A percentile compares a stretch with the other conserved stretches of the same genome.
phyloP scores from a whole-genome alignment of 2,329 filamentous ascomycete genomes.

The Aspergillus candidus region DNA sequence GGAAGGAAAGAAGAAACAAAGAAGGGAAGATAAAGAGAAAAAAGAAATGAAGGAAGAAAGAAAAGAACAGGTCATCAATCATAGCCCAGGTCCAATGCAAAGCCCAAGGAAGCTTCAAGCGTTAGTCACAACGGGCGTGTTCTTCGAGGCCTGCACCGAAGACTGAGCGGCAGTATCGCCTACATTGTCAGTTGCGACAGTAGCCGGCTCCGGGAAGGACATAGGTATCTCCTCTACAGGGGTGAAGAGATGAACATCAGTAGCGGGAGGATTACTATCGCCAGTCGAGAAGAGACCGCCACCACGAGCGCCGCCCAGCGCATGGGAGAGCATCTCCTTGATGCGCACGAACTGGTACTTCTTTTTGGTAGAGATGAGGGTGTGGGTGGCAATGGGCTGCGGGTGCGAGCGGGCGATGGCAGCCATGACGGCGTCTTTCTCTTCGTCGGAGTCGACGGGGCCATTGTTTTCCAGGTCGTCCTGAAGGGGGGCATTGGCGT shows the following conservation, averaged over 20 bases:
- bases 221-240: slow-evolving; percentile 23
- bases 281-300: slow-evolving; percentile 41
- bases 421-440: slow-evolving; percentile 81
- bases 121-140: slow-evolving; percentile 15
- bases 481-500: slow-evolving; percentile 84
- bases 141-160: slow-evolving; percentile 17
- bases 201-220: slow-evolving; percentile 19
- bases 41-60: slow-evolving; percentile 3
- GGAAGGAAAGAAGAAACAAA: background rate
- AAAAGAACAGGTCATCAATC: slow-evolving; percentile 7
- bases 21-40: background rate
- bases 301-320: slow-evolving; percentile 47
- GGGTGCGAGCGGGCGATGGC: slow-evolving; percentile 70
- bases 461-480: slow-evolving; percentile 77
- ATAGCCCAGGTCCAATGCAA: background rate
- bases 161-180: slow-evolving; percentile 21
- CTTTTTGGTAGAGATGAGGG: slow-evolving; percentile 42
- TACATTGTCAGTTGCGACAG: slow-evolving; percentile 16
- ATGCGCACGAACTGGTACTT: slow-evolving; percentile 59
- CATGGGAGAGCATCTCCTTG: slow-evolving; percentile 57
- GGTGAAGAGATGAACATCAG: slow-evolving; percentile 31
- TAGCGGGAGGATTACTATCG: slow-evolving; percentile 22
- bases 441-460: slow-evolving; percentile 89
- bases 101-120: slow-evolving; percentile 3
- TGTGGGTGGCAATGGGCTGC: slow-evolving; percentile 65